These are phyloP conservation scores for Talaromyces verruculosus DNA, from an alignment of 2,329 filamentous ascomycete genomes.

Conservation along the genomic window DNA sequence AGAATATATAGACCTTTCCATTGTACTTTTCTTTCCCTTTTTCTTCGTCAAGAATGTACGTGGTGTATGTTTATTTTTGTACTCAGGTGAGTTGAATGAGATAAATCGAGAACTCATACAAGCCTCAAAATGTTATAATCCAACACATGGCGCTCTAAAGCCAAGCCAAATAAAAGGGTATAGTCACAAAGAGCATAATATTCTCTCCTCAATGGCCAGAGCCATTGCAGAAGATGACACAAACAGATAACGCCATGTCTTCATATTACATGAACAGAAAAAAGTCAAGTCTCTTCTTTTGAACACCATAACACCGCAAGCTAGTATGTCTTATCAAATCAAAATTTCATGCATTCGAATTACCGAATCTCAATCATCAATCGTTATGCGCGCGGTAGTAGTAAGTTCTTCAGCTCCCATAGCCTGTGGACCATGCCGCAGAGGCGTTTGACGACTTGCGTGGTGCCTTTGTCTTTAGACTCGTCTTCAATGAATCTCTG, in stretches of 20 bases:
- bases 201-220: neutral
- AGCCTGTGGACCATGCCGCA: slow-evolving; percentile 65
- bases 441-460: slow-evolving; percentile 69
- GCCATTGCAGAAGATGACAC: slow-evolving; percentile 10
- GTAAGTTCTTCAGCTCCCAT: slow-evolving; percentile 35
- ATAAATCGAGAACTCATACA: slow-evolving; percentile 3
- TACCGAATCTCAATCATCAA: neutral
- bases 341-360: slow-evolving; percentile 1
- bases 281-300: slow-evolving; percentile 7
- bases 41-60: neutral
- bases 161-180: slow-evolving; percentile 2
- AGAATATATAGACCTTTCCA: neutral
- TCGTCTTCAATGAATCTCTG: slow-evolving; percentile 69
- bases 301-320: slow-evolving; percentile 21
- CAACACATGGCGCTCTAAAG: neutral
- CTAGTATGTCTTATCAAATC: slow-evolving; percentile 16
- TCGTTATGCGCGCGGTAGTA: slow-evolving; percentile 23
- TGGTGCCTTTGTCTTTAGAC: slow-evolving; percentile 67
- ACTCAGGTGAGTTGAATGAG: neutral
- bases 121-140: neutral
- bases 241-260: slow-evolving; percentile 19
- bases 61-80: neutral
- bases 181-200: slow-evolving; percentile 9
- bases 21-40: neutral
- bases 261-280: slow-evolving; percentile 15